These are phyloP conservation scores for Trichoderma sp. DNA, from an alignment of 2,329 filamentous ascomycete genomes.

Conservation along the genomic window DNA sequence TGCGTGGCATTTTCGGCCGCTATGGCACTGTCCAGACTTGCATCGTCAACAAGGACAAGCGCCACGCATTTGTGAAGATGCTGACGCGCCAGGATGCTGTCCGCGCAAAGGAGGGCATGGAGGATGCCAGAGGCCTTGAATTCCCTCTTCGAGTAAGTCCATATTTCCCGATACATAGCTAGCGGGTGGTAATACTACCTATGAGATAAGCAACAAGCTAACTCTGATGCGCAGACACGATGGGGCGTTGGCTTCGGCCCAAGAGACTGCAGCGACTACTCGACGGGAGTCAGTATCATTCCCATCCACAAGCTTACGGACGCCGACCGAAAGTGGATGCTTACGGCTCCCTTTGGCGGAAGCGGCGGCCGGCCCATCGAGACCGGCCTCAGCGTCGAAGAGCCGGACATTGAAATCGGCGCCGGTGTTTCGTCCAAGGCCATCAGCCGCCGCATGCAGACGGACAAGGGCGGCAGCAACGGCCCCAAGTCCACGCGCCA, in stretches of 20 bases:
- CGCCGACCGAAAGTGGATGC: constrained; percentile 95
- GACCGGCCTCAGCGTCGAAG: constrained; percentile 84
- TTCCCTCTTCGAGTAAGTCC: constrained; percentile 68
- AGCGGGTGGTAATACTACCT: not conserved
- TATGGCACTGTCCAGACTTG: constrained; percentile 93
- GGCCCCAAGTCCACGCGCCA: constrained; percentile 64
- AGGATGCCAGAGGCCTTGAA: constrained; percentile 71
- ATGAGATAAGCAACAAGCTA: constrained; percentile 12
- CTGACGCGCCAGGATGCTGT: constrained; percentile 83
- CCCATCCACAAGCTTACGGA: constrained; percentile 92
- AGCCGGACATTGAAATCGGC: constrained; percentile 98
- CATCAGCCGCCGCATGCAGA: constrained; percentile 69
- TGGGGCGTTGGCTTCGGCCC: constrained; percentile 98
- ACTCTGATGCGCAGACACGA: constrained; percentile 64
- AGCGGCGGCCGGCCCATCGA: constrained; percentile 83
- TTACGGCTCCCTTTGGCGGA: constrained; percentile 89
- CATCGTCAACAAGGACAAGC: constrained; percentile 97
- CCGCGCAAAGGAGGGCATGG: constrained; percentile 82
- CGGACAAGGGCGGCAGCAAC: constrained; percentile 65
- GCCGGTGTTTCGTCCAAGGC: constrained; percentile 95
- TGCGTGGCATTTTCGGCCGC: constrained; percentile 76
- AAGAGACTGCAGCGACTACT: constrained; percentile 95
- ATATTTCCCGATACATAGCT: not conserved
- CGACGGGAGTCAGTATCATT: constrained; percentile 87
- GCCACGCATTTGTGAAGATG: constrained; percentile 99